Conservation (phyloP, 305 asterid genomes). For the Fraxinus sp. region DNA sequence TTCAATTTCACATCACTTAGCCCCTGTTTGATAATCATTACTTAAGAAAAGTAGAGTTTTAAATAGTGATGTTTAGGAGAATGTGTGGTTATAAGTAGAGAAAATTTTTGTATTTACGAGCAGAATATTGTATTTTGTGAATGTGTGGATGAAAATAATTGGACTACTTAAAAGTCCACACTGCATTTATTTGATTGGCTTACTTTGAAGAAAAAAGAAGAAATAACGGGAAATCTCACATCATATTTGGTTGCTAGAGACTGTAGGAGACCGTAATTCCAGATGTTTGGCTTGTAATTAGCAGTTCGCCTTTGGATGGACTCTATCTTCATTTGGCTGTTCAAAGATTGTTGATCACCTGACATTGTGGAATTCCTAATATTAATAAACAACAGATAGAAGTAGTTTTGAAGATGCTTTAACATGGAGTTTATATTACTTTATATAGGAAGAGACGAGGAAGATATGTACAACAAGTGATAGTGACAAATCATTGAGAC, state of each 20-base stretch:
- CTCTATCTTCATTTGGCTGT: neutral
- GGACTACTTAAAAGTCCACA: neutral
- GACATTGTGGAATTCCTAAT: neutral
- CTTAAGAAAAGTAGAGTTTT: too few relatives aligned
- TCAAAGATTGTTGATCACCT: neutral
- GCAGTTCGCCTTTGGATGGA: conserved; percentile 31
- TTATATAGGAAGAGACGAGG: too few relatives aligned
- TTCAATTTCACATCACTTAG: too few relatives aligned
- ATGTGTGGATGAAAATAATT: neutral
- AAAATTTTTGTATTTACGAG: too few relatives aligned
- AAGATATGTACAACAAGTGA: neutral
- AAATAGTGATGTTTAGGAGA: too few relatives aligned
- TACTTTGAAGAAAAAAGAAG: neutral
- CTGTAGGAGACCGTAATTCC: conserved; percentile 42
- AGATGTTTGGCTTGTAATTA: conserved; percentile 50
- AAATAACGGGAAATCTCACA: conserved; percentile 10
- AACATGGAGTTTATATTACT: neutral
- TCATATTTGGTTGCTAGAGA: conserved; percentile 30
- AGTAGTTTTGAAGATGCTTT: neutral
- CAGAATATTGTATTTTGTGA: too few relatives aligned
- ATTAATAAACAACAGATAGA: neutral
- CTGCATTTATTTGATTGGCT: neutral
- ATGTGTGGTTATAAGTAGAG: too few relatives aligned
- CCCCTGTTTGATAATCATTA: too few relatives aligned
- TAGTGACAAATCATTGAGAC: neutral